Base-by-base conservation (phyloP, 768 basidiomycete species). In the Serendipita indica region DNA sequence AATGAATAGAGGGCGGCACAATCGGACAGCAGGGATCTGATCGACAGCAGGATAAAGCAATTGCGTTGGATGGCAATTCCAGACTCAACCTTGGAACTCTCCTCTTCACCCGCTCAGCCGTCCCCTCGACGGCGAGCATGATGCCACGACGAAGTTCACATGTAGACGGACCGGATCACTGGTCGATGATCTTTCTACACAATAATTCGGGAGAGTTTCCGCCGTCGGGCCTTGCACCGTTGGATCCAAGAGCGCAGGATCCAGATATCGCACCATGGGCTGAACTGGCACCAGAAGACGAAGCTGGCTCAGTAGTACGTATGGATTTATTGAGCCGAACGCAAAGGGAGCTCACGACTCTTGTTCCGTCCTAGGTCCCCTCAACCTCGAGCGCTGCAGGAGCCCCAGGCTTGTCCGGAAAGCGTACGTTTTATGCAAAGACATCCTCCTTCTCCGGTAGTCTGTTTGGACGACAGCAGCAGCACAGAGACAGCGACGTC, bases 201-300 rank as follows among this genome's bases (percentile, higher is more conserved):
- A 54, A 54, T 30, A 30, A 54, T 30, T 30, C 30, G 10, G 25
- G 32, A 28, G 49, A 54, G 32, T 54, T 28, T 54, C 49, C 20
- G n/a, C 10, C 49, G 22, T 20, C 30, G 22, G 49, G 32, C 32
- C 49, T 54, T 28, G 49, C 49, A 16, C 49, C 49, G 25, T 16
- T 54, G 22, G 49, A 54, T 30, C 49, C 49, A 20, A 27, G 49
- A 30, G n/a, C 49, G 5, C 49, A 54, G 22, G 49, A 54, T 30
- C 49, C 49, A 33, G 32, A 54, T 30, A 54, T 54, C n/a, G 49
- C 49, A 5, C 49, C 49, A 10, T 54, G 49, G 49, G 49, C 49
- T 22, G 49, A 54, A 25, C 22, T 54, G 22, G 22, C 22, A 18
- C 22, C 22, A 16, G 49, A 54, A 10, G 49, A 54, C 7, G 49